Evolutionary conservation across 208 protist species (phyloP).

Genomic region (Trypanosoma cruzi): DNA sequence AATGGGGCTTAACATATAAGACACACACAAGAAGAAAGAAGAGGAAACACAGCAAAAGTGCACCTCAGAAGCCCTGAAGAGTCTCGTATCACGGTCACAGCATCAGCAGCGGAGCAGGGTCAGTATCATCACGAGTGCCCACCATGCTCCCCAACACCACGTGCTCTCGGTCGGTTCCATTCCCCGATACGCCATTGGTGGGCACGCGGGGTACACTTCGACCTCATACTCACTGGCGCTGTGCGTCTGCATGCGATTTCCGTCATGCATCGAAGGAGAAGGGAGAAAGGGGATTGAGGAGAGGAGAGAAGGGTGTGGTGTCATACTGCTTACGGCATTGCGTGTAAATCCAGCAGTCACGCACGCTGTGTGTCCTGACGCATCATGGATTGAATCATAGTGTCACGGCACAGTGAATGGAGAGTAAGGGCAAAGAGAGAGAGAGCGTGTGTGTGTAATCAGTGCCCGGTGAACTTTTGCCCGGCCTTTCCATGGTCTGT

Average conservation of each 20-base stretch:
- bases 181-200: constrained; percentile 31
- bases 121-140: constrained; percentile 4
- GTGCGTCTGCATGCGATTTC: not conserved
- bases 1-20: constrained; percentile 29
- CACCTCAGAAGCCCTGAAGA: constrained; percentile 30
- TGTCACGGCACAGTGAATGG: not conserved
- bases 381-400: constrained; percentile 29
- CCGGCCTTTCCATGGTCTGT: constrained; percentile 22
- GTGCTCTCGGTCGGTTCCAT: constrained; percentile 40
- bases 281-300: not conserved
- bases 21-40: not conserved
- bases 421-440: not conserved
- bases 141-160: not conserved
- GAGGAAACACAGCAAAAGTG: not conserved
- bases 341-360: constrained; percentile 47
- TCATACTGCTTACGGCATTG: constrained; percentile 58
- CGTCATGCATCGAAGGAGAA: not conserved
- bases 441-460: not conserved
- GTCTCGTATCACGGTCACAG: constrained; percentile 23
- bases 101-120: constrained; percentile 18
- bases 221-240: constrained; percentile 9
- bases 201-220: constrained; percentile 37
- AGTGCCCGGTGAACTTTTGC: constrained; percentile 21
- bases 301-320: not conserved
- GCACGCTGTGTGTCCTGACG: constrained; percentile 34